phyloP scores from a whole-genome alignment of 2,329 filamentous ascomycete genomes.

The Aureobasidium sp. region DNA sequence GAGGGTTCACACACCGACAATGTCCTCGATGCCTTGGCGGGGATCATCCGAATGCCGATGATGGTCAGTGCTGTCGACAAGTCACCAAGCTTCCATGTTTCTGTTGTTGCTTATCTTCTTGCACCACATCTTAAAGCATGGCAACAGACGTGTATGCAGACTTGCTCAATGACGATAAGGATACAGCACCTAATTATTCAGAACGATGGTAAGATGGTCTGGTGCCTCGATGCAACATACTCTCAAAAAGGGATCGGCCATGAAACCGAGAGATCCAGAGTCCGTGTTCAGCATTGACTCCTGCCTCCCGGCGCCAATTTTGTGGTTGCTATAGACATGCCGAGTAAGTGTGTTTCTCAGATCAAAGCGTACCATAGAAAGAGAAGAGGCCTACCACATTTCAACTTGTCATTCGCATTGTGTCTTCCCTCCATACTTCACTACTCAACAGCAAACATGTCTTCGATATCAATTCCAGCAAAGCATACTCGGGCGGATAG shows the following conservation, averaged over 20 bases:
- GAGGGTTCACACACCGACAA: background rate
- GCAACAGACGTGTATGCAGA: background rate
- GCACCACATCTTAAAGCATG: background rate
- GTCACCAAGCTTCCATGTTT: background rate
- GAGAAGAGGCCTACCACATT: background rate
- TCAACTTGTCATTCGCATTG: background rate
- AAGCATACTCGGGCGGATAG: background rate
- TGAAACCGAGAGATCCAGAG: background rate
- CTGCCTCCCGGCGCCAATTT: conserved; percentile 6
- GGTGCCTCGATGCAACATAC: background rate
- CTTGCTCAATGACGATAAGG: background rate
- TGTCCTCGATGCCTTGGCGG: background rate
- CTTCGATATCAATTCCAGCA: background rate
- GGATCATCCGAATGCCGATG: background rate
- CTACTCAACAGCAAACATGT: background rate
- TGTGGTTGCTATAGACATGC: conserved; percentile 12
- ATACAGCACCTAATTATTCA: background rate
- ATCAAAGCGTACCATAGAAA: background rate
- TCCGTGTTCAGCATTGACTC: conserved; percentile 10
- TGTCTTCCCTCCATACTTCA: background rate
- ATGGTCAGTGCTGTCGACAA: background rate
- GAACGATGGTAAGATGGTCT: background rate
- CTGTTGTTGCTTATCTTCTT: background rate
- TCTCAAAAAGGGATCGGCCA: background rate
- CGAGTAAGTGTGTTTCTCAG: conserved; percentile 8